Base-by-base conservation (phyloP, 2,329 filamentous ascomycete genomes). In the Pyrenochaeta sp. region DNA sequence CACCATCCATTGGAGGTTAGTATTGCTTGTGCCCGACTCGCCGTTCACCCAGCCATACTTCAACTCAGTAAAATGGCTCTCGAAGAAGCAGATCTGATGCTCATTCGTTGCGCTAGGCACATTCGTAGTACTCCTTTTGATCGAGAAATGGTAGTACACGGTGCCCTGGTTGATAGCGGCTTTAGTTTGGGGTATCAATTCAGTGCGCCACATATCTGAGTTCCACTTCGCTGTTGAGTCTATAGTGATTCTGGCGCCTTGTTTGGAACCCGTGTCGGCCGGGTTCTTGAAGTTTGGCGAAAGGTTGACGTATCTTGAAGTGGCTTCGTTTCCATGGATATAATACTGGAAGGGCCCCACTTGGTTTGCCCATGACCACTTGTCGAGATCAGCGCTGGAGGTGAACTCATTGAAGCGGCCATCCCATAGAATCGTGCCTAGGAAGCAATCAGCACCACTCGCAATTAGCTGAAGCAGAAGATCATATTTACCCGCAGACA, bases 51-150 rank as follows among this genome's bases (percentile, higher is more conserved):
- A 87, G 44, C 89, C 90, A 56, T 86, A 86, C 80, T 91, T 91
- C 74, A 92, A 78, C 80, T 91, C 90, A 12, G 89, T 91, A 77
- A 91, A 91, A 78, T 91, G 89, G 73, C 82, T 86, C 78, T 91
- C 89, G 78, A 86, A 86, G 72, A 86, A 86, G 62, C 78, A 80
- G 52, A 86, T 81, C 77, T 91, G 89, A 76, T 92, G 90, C 80
- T 92, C 89, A 53, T 88, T 84, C 10, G 81, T 83, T 4, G 83
- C 78, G 40, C 82, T 84, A 0, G 90, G 90, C 0, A 87, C 80
- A 69, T 91, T 91, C 19, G 78, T 82, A 43, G 79, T 80, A 13
- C 77, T 81, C 45, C 85, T 82, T 81, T 85, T 86, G 63, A 92
- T 84, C 58, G 84, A 88, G 78, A 91, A 91, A 76, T 92, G 90